Evolutionary conservation across 2,329 filamentous ascomycete genomes (phyloP), one percentile per base, ranked within the genome.

Genomic region (Neurospora sp.): DNA sequence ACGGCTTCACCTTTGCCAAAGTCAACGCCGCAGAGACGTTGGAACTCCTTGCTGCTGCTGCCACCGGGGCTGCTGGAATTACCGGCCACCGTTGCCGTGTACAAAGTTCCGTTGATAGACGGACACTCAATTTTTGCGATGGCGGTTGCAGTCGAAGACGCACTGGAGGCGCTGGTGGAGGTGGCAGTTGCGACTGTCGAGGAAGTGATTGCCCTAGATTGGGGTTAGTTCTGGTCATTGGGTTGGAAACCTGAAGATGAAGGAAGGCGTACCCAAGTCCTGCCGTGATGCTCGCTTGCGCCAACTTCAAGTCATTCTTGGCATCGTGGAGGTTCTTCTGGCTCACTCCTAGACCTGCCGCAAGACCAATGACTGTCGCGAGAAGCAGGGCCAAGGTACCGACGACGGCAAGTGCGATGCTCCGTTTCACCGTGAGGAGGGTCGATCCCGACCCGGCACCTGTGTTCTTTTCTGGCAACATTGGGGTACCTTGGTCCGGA

Each of bases 301-400:
- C 72, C 15, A 52, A 67, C n/a, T 69, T 70, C n/a, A 77, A 70
- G 33, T 76, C 71, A 13, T 68, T 52, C 66, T 77, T 66, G 7
- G 71, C 69, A 36, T 72, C 72, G 68, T 70, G 70, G 40, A 77
- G 68, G 39, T 76, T 73, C 3, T 69, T 68, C 67, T 77, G 76
- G 72, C 74, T 77, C 10, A 77, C 73, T 17, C 76, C 76, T 4
- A 78, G 72, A 11, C 77, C 76, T 17, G 76, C 76, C 58, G 72
- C 71, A n/a, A 78, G 74, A 9, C 77, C 77, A 40, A 78, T 76
- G 66, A 77, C 74, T 38, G 72, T 39, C 23, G 73, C 46, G 3
- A 76, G 68, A 19, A 78, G 71, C n/a, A 78, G 15, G 23, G 71
- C 62, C 4, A 73, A 15, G 5, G 72, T 68, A 33, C 43, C 69